Percentiles rank a stretch among this genome's conserved stretches.
phyloP scores from a whole-genome alignment of 768 basidiomycete genomes.

The Trametes sanguinea region DNA sequence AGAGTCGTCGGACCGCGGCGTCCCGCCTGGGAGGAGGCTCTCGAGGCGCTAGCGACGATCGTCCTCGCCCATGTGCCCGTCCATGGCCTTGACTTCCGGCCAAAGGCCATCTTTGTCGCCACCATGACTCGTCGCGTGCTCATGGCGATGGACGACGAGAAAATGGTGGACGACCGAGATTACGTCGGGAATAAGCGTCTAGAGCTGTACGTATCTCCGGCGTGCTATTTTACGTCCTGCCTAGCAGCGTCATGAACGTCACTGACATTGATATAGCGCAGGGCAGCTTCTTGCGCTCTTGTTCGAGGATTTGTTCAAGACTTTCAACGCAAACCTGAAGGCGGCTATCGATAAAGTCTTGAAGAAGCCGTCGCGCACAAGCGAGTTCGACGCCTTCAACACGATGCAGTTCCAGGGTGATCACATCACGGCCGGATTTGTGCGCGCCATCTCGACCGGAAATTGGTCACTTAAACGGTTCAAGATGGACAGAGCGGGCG shows the following conservation, averaged over 20 bases:
- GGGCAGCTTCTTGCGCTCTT: slow-evolving; percentile 94
- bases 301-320: slow-evolving; percentile 99
- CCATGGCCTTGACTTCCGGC: slow-evolving; percentile 80
- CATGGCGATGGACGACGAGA: slow-evolving; percentile 95
- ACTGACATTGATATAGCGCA: slow-evolving; percentile 56
- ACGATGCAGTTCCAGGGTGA: slow-evolving; percentile 97
- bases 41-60: slow-evolving; percentile 96
- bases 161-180: slow-evolving; percentile 97
- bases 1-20: slow-evolving; percentile 79
- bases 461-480: slow-evolving; percentile 99
- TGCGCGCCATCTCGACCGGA: slow-evolving; percentile 96
- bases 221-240: background rate
- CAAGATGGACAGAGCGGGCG: slow-evolving; percentile 98
- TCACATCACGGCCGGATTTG: slow-evolving; percentile 92
- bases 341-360: slow-evolving; percentile 94
- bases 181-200: slow-evolving; percentile 99
- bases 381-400: slow-evolving; percentile 92
- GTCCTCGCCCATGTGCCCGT: slow-evolving; percentile 97
- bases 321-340: slow-evolving; percentile 95
- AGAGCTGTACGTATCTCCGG: slow-evolving; percentile 72
- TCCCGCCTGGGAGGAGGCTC: slow-evolving; percentile 90
- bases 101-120: slow-evolving; percentile 96
- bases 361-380: slow-evolving; percentile 92
- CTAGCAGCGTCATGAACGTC: background rate
- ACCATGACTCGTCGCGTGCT: slow-evolving; percentile 96